A percentile compares a stretch with the other conserved stretches of the same genome.
These are phyloP conservation scores for Clarkia xantiana DNA, from an alignment of 345 rosid genomes.

Conservation along the genomic window DNA sequence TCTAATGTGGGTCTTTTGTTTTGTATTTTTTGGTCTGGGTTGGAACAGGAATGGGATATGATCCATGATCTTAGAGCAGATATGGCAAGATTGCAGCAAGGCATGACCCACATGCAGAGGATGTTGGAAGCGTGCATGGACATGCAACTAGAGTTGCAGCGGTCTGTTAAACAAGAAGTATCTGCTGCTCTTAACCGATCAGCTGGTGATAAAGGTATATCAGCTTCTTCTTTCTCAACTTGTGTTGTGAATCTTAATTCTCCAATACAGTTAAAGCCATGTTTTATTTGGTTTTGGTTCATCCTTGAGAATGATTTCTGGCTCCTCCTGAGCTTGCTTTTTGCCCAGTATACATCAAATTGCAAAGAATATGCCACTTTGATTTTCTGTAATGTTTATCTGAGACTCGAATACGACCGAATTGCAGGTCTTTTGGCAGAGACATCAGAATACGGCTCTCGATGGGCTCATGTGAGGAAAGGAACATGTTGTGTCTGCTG, in stretches of 20 bases:
- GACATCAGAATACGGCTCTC: conserved; percentile 85
- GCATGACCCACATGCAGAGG: conserved; percentile 98
- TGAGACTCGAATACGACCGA: background rate
- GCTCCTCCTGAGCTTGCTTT: too few species aligned
- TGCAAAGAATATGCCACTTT: too few species aligned
- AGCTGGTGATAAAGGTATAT: conserved; percentile 50
- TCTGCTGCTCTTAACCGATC: conserved; percentile 92
- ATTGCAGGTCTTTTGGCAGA: conserved; percentile 45
- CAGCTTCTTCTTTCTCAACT: background rate
- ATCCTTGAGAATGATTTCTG: too few species aligned
- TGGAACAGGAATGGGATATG: conserved; percentile 90
- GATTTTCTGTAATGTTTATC: background rate
- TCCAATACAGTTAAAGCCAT: too few species aligned
- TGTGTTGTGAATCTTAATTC: background rate
- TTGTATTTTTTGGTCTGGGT: conserved; percentile 1
- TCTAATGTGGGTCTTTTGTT: background rate
- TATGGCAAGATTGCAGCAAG: conserved; percentile 89
- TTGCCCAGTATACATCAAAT: too few species aligned
- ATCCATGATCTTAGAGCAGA: conserved; percentile 85
- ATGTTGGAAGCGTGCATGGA: conserved; percentile 98
- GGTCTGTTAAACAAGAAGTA: conserved; percentile 96
- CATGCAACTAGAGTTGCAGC: conserved; percentile 97
- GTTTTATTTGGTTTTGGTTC: too few species aligned
- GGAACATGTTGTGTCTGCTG: conserved; percentile 98
- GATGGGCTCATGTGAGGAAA: conserved; percentile 83